Base-by-base conservation (phyloP, 495 filamentous ascomycete genomes). In the Penicillium flavigenum region DNA sequence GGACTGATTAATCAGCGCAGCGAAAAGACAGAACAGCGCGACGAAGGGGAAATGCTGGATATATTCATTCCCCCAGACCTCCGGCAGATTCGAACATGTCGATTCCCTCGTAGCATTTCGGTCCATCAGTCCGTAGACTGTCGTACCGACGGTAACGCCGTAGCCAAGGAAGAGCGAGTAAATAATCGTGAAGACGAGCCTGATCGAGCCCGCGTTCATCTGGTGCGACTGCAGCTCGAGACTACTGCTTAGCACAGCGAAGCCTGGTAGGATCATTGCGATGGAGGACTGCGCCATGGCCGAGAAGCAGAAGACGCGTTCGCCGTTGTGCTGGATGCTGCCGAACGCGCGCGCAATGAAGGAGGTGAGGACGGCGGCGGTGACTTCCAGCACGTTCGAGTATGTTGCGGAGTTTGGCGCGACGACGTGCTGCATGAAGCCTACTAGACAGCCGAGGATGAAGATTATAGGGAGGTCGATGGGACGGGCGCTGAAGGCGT, bases 161-260 rank as follows among this genome's bases (percentile, higher is more conserved):
- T 91, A 96, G n/a, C 92, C 92, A 11, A 97, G 85, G 73, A 96
- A 95, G 3, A 96, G 80, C 1, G 92, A 92, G 71, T 96, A 96
- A 57, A 96, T 92, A 60, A 96, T 86, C 2, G 92, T 90, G 63
- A 92, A 96, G 7, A 97, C 89, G 84, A 96, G 87, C 26, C 92
- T 87, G 31, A 96, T 89, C 6, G 88, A 91, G 7, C 92, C 92
- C 19, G 92, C 90, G 9, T 96, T 86, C 57, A 97, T 85, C 57
- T 87, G 85, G 48, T 83, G 81, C 6, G 87, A 92, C 67, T 96
- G 92, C 0, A 97, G 79, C 65, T 97, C 92, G 10, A 97, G 79
- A 55, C 83, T 86, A 19, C 85, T 87, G 66, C 86, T 90, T 46
- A 94, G 76, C 5, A 93, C 88, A 20, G 86, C 83, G 71, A 90